Base-by-base conservation (phyloP, 169 alveolate species). In the Cryptosporidium sp. region DNA sequence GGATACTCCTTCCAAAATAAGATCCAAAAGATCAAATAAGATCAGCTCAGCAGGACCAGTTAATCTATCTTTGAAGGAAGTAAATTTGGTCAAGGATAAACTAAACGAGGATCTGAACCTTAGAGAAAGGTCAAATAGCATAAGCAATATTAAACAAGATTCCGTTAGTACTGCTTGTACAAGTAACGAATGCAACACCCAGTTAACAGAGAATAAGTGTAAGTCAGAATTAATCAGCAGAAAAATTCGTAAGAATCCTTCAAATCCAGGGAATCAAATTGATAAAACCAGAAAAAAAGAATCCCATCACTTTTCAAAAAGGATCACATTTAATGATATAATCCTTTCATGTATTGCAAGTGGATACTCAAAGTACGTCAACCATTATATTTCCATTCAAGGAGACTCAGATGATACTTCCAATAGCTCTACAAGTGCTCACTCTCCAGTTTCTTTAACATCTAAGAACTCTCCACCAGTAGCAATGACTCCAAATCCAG, bases 281-380 rank as follows among this genome's bases (percentile, higher is more conserved):
- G 12, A n/a, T 10, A 12, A 52, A 31, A 31, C 21, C 10, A 55
- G 18, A 3, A 70, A 73, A 23, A 39, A 41, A n/a, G 89, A 65
- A n/a, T 43, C 45, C 2, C 48, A 23, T 29, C 41, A 48, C n/a
- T 80, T 80, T 45, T 80, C 89, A 6, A 80, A 80, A 65, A 59
- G 89, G 37, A 80, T 80, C 41, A 80, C 89, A n/a, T 80, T 80
- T 41, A 80, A 80, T 48, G 89, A 80, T 48, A 80, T 80, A 39
- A 80, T 80, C 21, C 37, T 80, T 14, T 80, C 89, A 16, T 80
- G 89, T 43, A 62, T 80, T 43, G 89, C 89, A n/a, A 80, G 89
- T 62, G 89, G 89, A n/a, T 80, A 80, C 52, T 59, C 75, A 7
- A 80, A 80, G 50, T 80, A 80, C 39, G 89, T 80, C 3, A 80